These are phyloP conservation scores for Saturnispora sekii DNA, from an alignment of 805 yeast species.

Conservation along the genomic window DNA sequence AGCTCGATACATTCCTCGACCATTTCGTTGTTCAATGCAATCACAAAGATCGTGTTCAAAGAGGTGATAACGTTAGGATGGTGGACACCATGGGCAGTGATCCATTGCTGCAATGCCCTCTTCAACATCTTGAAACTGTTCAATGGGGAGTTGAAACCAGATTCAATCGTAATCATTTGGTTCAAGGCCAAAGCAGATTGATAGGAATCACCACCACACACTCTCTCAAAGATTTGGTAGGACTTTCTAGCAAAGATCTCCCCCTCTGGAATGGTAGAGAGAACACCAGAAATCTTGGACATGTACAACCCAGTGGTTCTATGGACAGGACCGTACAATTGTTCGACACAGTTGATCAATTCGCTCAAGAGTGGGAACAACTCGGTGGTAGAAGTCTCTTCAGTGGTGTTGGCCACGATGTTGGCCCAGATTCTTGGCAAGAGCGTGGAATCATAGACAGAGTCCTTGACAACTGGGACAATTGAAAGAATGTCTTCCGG, in stretches of 20 bases:
- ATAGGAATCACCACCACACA: constrained; percentile 68
- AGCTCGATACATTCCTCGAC: constrained; percentile 40
- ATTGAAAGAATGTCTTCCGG: constrained; percentile 58
- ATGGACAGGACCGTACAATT: constrained; percentile 73
- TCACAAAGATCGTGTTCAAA: constrained; percentile 48
- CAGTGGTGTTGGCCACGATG: constrained; percentile 29
- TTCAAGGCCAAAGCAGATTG: constrained; percentile 64
- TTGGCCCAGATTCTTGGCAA: constrained; percentile 64
- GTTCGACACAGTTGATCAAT: constrained; percentile 57
- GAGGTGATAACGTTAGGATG: constrained; percentile 69
- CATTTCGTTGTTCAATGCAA: constrained; percentile 45
- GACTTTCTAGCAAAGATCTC: constrained; percentile 50
- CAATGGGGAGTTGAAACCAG: constrained; percentile 43
- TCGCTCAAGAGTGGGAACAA: constrained; percentile 24
- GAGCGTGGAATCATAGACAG: constrained; percentile 53
- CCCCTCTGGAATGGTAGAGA: constrained; percentile 7
- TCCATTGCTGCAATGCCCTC: constrained; percentile 53
- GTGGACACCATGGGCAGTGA: constrained; percentile 43
- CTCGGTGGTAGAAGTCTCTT: constrained; percentile 33
- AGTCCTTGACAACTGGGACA: constrained; percentile 67
- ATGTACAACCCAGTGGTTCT: constrained; percentile 68
- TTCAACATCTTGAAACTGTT: constrained; percentile 55
- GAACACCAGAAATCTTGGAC: constrained; percentile 40
- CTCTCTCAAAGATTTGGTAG: constrained; percentile 66
- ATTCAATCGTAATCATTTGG: constrained; percentile 68